Evolutionary conservation across 2,329 filamentous ascomycete species (phyloP).

Genomic region (Cadophora luteo-olivacea): DNA sequence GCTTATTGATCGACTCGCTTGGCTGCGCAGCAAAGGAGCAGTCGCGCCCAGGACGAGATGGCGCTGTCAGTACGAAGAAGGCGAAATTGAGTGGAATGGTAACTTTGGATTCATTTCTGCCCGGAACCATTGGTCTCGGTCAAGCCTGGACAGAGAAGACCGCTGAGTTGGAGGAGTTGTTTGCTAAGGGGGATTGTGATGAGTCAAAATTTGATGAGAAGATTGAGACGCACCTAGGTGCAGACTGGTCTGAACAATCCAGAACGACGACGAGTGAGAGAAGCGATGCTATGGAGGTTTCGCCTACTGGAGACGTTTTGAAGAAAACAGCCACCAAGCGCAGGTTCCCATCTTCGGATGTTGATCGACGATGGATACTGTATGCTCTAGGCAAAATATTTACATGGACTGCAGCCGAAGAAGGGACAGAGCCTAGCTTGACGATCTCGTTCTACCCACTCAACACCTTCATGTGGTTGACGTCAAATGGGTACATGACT

Average conservation of each 20-base stretch:
- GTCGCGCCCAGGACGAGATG: slow-evolving; percentile 37
- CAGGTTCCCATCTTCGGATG: slow-evolving; percentile 55
- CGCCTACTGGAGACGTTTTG: slow-evolving; percentile 25
- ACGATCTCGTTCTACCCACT: slow-evolving; percentile 53
- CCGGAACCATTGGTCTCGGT: slow-evolving; percentile 34
- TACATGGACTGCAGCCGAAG: slow-evolving; percentile 34
- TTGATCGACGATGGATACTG: slow-evolving; percentile 70
- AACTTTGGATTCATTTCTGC: slow-evolving; percentile 40
- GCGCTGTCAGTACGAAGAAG: slow-evolving; percentile 4
- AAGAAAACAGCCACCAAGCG: slow-evolving; percentile 43
- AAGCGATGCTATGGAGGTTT: slow-evolving; percentile 9
- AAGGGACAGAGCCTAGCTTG: slow-evolving; percentile 37
- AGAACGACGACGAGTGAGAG: slow-evolving; percentile 17
- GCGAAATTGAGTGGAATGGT: slow-evolving; percentile 10
- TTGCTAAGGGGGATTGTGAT: slow-evolving; percentile 43
- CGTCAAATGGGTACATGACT: slow-evolving; percentile 65
- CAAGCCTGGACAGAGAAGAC: slow-evolving; percentile 31
- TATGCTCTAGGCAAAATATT: slow-evolving; percentile 58
- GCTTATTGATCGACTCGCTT: slow-evolving; percentile 75
- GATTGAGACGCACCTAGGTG: slow-evolving; percentile 47
- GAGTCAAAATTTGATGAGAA: slow-evolving; percentile 50
- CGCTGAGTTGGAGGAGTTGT: slow-evolving; percentile 46
- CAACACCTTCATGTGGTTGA: slow-evolving; percentile 63
- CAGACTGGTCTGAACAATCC: slow-evolving; percentile 29
- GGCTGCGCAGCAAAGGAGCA: slow-evolving; percentile 63